Percentiles rank a stretch among this genome's conserved stretches.
Conservation (phyloP, 2,329 filamentous ascomycete species). For the Phaeosphaeriaceae sp. region DNA sequence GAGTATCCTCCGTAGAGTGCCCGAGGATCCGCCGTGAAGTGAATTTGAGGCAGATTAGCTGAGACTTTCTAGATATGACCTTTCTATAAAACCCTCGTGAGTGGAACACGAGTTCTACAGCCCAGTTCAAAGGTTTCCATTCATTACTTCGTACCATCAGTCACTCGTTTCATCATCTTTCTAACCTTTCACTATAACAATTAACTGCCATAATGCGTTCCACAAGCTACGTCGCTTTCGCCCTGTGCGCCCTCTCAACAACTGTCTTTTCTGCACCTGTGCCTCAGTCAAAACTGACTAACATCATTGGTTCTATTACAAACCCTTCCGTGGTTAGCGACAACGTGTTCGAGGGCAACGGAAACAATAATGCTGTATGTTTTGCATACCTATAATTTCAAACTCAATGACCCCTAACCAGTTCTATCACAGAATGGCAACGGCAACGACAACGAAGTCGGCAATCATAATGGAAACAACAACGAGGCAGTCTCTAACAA, state of each 20-base stretch:
- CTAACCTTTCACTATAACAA: background rate
- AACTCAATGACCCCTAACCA: background rate
- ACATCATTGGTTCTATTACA: slow-evolving; percentile 14
- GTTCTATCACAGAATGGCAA: slow-evolving; percentile 2
- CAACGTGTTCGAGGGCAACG: slow-evolving; percentile 8
- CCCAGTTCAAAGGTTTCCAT: background rate
- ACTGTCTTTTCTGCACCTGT: slow-evolving; percentile 24
- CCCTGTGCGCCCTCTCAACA: slow-evolving; percentile 21
- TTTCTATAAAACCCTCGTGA: background rate
- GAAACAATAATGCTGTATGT: slow-evolving; percentile 6
- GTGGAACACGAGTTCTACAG: background rate
- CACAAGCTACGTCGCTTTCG: slow-evolving; percentile 16
- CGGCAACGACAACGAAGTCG: background rate
- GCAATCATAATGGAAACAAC: background rate
- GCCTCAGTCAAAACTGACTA: slow-evolving; percentile 9
- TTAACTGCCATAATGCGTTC: slow-evolving; percentile 14
- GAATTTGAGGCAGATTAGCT: background rate
- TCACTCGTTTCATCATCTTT: background rate
- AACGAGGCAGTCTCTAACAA: slow-evolving; percentile 4
- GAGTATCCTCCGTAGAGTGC: background rate
- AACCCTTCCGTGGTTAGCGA: slow-evolving; percentile 8
- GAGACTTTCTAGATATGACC: background rate
- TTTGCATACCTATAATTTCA: background rate
- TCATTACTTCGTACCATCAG: background rate
- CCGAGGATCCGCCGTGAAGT: background rate